Conservation (phyloP, 2,329 filamentous ascomycete genomes). For the Dendryphion nanum region DNA sequence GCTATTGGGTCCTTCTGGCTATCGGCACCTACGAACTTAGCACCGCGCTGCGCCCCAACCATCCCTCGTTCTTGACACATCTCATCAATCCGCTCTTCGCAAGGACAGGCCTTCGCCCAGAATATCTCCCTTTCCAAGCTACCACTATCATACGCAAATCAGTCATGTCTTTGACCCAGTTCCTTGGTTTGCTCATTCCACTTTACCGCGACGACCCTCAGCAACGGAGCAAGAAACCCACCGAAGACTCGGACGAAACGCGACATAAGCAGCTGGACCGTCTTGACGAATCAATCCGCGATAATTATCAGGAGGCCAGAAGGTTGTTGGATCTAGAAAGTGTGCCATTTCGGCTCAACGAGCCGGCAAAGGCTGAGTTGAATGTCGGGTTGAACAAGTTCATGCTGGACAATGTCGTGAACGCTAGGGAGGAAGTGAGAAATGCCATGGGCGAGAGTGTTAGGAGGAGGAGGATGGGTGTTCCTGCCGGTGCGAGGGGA, state of each 20-base stretch:
- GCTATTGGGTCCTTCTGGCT: conserved; percentile 51
- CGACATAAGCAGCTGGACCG: conserved; percentile 63
- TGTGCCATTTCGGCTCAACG: conserved; percentile 75
- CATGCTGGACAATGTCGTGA: conserved; percentile 75
- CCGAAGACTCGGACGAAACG: conserved; percentile 29
- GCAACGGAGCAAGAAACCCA: conserved; percentile 13
- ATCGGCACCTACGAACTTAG: conserved; percentile 59
- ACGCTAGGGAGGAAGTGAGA: conserved; percentile 76
- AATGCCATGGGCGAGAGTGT: conserved; percentile 72
- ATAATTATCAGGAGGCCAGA: conserved; percentile 67
- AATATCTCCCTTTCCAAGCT: conserved; percentile 82
- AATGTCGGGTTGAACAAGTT: conserved; percentile 77
- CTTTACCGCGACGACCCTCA: conserved; percentile 32
- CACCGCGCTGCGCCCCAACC: conserved; percentile 54
- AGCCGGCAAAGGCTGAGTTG: conserved; percentile 58
- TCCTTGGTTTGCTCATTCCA: conserved; percentile 34
- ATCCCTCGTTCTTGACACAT: conserved; percentile 44
- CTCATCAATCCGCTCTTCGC: conserved; percentile 50
- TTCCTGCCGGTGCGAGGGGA: conserved; percentile 57
- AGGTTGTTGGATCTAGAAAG: conserved; percentile 75
- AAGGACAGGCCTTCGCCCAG: conserved; percentile 48
- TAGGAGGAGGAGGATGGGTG: conserved; percentile 61
- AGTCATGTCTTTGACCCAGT: conserved; percentile 62
- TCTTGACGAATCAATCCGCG: conserved; percentile 59
- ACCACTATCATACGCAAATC: conserved; percentile 73